Evolutionary conservation across 2,329 filamentous ascomycete species (phyloP).

Genomic region (Aspergillus hortae): DNA sequence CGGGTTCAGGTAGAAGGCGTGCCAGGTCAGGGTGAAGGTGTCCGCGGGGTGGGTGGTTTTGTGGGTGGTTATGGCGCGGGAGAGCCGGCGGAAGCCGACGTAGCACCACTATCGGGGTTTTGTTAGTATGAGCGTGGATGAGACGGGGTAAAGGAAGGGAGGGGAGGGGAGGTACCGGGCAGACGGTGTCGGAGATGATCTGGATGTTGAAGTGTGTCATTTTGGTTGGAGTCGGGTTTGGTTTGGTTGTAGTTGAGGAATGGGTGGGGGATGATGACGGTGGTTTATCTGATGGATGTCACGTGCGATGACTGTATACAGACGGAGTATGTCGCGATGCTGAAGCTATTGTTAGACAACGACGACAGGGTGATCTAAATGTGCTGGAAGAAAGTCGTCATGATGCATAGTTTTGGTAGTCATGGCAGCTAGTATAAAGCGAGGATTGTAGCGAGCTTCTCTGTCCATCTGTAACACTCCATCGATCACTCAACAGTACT

Average conservation of each 20-base stretch:
- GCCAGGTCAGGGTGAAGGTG: conserved; percentile 71
- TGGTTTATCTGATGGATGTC: background rate
- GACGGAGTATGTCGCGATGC: too few species aligned
- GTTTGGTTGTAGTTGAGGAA: background rate
- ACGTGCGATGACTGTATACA: background rate
- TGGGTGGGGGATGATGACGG: background rate
- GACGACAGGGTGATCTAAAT: too few species aligned
- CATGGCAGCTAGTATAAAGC: too few species aligned
- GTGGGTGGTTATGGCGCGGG: conserved; percentile 66
- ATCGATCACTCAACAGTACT: too few species aligned
- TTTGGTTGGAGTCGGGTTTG: conserved; percentile 17
- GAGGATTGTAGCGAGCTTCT: too few species aligned
- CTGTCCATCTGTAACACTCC: too few species aligned
- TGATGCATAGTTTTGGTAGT: too few species aligned
- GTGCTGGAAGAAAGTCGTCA: too few species aligned
- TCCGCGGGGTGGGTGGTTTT: conserved; percentile 62
- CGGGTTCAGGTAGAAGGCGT: conserved; percentile 77
- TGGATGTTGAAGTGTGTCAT: conserved; percentile 77
- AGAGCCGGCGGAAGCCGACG: conserved; percentile 72
- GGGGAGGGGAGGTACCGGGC: conserved; percentile 48
- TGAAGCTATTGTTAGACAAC: too few species aligned
- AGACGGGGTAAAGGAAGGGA: background rate
- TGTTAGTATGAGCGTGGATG: background rate
- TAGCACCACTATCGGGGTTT: conserved; percentile 58
- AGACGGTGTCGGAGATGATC: conserved; percentile 77